These are phyloP conservation scores for Myxozyma sirexii DNA, from an alignment of 805 yeast species.

Conservation along the genomic window DNA sequence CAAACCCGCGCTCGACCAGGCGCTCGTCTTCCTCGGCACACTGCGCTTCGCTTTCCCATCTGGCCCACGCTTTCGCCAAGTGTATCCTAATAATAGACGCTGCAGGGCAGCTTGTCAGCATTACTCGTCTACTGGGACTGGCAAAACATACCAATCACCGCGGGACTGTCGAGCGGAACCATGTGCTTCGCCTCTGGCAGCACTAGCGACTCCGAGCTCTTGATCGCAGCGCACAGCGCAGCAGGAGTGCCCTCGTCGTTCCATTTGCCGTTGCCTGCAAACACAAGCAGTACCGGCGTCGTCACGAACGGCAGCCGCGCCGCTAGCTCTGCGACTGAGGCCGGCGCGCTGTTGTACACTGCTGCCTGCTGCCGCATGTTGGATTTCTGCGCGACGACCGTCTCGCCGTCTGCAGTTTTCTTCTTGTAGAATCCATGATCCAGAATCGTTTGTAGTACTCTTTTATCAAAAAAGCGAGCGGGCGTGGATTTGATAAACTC, in stretches of 20 bases:
- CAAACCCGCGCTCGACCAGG: slow-evolving; percentile 1
- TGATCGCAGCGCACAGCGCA: neutral
- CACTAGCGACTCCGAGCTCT: slow-evolving; percentile 5
- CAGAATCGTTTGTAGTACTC: slow-evolving; percentile 13
- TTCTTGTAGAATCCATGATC: slow-evolving; percentile 7
- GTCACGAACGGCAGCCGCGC: slow-evolving; percentile 13
- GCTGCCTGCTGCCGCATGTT: slow-evolving; percentile 27
- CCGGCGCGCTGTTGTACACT: slow-evolving; percentile 15
- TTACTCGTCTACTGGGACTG: neutral
- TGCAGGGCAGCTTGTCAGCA: neutral
- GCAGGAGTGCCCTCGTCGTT: slow-evolving; percentile 27
- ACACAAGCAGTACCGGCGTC: slow-evolving; percentile 28
- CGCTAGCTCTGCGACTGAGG: slow-evolving; percentile 20
- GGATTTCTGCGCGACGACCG: slow-evolving; percentile 16
- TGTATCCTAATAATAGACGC: slow-evolving; percentile 6
- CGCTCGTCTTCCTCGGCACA: neutral
- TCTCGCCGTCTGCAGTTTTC: neutral
- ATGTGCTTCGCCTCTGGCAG: slow-evolving; percentile 31
- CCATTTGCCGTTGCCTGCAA: slow-evolving; percentile 32
- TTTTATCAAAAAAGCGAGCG: slow-evolving; percentile 14
- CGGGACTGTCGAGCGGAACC: slow-evolving; percentile 31
- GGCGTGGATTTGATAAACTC: slow-evolving; percentile 3
- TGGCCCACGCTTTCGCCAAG: slow-evolving; percentile 6
- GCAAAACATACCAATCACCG: slow-evolving; percentile 11
- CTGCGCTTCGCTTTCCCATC: neutral